These are phyloP conservation scores for Debaryomyces fabryi DNA, from an alignment of 1,139 yeast genomes.

Conservation along the genomic window DNA sequence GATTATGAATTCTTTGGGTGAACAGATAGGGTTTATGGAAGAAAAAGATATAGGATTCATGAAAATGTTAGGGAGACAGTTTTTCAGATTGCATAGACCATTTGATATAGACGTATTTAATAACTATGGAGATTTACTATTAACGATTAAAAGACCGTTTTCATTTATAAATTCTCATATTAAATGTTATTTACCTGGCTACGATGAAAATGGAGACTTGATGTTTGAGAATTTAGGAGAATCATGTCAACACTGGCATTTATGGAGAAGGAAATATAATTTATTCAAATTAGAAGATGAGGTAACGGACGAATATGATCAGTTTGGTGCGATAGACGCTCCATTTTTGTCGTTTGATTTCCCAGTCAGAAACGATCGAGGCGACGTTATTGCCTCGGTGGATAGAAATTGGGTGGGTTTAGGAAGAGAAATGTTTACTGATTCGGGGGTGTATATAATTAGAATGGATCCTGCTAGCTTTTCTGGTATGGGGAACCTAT, in stretches of 20 bases:
- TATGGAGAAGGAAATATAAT: constrained; percentile 87
- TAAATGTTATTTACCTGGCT: constrained; percentile 66
- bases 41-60: constrained; percentile 76
- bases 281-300: constrained; percentile 61
- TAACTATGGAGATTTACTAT: constrained; percentile 62
- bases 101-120: constrained; percentile 82
- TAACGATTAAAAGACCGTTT: constrained; percentile 80
- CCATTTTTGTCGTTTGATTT: constrained; percentile 87
- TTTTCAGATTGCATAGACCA: constrained; percentile 83
- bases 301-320: constrained; percentile 52
- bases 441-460: constrained; percentile 87
- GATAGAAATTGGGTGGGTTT: constrained; percentile 95
- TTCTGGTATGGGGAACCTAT: constrained; percentile 47
- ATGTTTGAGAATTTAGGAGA: constrained; percentile 72
- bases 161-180: constrained; percentile 88
- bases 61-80: constrained; percentile 75
- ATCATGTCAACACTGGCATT: constrained; percentile 89
- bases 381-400: constrained; percentile 69
- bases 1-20: constrained; percentile 73
- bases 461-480: constrained; percentile 77
- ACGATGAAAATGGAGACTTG: constrained; percentile 35
- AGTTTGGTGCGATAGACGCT: constrained; percentile 85
- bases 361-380: constrained; percentile 64
- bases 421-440: constrained; percentile 90
- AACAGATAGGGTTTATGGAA: constrained; percentile 75